Conservation (phyloP, 768 basidiomycete species). For the Lentinula sp. region DNA sequence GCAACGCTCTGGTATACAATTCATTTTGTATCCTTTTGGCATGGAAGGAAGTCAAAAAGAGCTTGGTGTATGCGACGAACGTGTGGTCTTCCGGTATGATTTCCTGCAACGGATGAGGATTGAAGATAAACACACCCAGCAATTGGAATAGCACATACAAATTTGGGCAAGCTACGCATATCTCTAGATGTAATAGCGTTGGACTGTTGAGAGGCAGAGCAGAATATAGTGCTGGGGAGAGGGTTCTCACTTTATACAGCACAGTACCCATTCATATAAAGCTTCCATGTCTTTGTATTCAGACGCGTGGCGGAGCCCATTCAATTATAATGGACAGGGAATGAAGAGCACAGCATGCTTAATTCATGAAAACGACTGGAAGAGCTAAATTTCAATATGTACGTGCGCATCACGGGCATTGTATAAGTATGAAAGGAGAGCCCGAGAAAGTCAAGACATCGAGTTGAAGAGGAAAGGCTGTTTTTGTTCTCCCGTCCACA, state of each 20-base stretch:
- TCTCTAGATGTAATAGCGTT: not conserved
- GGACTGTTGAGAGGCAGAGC: not conserved
- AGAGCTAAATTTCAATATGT: too few relatives aligned
- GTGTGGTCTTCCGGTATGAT: not conserved
- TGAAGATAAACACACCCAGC: not conserved
- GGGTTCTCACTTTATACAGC: too few relatives aligned
- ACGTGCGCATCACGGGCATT: not conserved
- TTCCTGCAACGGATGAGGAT: not conserved
- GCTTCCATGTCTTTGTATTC: too few relatives aligned
- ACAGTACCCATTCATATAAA: too few relatives aligned
- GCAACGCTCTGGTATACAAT: not conserved
- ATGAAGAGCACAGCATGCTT: too few relatives aligned
- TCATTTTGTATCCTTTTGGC: not conserved
- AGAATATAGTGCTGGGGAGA: not conserved
- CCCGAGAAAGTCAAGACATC: not conserved
- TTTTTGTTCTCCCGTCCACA: constrained; percentile 27
- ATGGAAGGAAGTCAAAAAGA: not conserved
- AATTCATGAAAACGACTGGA: too few relatives aligned
- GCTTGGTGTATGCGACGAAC: not conserved
- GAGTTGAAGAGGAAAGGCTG: constrained; percentile 21
- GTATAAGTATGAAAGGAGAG: not conserved
- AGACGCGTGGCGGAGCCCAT: too few relatives aligned
- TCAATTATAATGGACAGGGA: too few relatives aligned
- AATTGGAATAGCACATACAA: not conserved
- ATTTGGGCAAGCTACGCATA: not conserved